These are phyloP conservation scores for Vitis rotundifolia DNA, from an alignment of 164 flowering plant species.

Conservation along the genomic window DNA sequence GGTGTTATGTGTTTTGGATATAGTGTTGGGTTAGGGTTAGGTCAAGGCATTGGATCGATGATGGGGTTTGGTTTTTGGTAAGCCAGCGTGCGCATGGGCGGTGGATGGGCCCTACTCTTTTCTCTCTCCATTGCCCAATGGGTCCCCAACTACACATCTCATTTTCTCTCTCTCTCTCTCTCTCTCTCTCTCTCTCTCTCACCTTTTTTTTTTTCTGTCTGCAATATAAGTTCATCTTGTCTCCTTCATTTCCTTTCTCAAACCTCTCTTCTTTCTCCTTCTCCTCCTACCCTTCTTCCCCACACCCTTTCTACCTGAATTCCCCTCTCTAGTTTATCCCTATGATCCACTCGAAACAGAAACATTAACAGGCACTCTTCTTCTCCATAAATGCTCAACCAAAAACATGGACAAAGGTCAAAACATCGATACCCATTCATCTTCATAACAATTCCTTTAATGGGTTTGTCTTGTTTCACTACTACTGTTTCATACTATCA, in stretches of 20 bases:
- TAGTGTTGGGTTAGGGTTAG: slow-evolving; percentile 57
- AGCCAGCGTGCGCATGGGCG: slow-evolving; percentile 82
- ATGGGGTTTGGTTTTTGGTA: slow-evolving; percentile 43
- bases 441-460: no score
- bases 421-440: no score
- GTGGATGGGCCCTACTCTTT: slow-evolving; percentile 53
- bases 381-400: no score
- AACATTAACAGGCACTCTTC: no score
- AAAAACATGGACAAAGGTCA: no score
- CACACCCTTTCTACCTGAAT: no score
- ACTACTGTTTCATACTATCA: no score
- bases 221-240: slow-evolving; percentile 1
- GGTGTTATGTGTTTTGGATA: slow-evolving; percentile 8
- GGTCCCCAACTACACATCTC: slow-evolving; percentile 28
- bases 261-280: background rate
- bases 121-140: slow-evolving; percentile 5
- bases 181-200: slow-evolving; percentile 29
- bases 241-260: background rate
- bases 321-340: background rate
- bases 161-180: slow-evolving; percentile 28
- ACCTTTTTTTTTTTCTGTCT: slow-evolving; percentile 5
- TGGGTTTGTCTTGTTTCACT: no score
- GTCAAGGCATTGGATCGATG: slow-evolving; percentile 46
- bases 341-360: background rate
- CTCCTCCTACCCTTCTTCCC: background rate